phyloP scores from a whole-genome alignment of 108 stramenopile species.

The Schizochytrium sp. region DNA sequence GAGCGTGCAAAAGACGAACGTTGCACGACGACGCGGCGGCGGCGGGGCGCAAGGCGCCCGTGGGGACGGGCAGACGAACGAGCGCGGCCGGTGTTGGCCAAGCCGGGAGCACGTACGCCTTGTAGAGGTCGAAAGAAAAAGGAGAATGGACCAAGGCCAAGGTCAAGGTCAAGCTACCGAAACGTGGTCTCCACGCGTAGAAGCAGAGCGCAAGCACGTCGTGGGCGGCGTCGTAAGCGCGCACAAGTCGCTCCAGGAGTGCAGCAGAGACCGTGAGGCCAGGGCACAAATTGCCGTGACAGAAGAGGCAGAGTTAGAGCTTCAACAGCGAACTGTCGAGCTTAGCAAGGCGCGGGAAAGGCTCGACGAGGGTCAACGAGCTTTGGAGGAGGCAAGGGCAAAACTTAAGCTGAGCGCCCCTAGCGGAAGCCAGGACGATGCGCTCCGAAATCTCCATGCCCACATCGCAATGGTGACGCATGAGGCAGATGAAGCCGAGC shows the following conservation, averaged over 20 bases:
- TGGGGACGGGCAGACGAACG: too few relatives aligned
- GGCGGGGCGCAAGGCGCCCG: too few relatives aligned
- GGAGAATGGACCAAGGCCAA: too few relatives aligned
- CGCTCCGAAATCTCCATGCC: background rate
- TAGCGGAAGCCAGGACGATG: too few relatives aligned
- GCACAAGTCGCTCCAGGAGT: background rate
- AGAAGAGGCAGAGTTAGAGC: background rate
- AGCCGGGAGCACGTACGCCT: too few relatives aligned
- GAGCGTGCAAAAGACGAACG: too few relatives aligned
- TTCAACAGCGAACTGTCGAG: background rate
- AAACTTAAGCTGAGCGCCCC: background rate
- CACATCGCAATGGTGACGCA: background rate
- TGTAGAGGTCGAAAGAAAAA: too few relatives aligned
- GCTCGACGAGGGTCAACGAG: background rate
- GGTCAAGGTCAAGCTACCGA: too few relatives aligned
- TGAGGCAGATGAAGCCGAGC: background rate
- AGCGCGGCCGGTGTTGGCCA: too few relatives aligned
- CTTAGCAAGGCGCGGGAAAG: background rate
- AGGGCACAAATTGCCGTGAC: background rate
- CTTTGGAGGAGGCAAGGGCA: background rate
- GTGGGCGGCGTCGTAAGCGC: background rate
- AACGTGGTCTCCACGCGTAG: background rate
- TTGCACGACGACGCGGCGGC: too few relatives aligned
- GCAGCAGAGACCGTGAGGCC: background rate
- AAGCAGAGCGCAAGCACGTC: background rate